A percentile compares a stretch with the other conserved stretches of the same genome.
Evolutionary conservation across 305 asterid genomes (phyloP).

Genomic region (Fraxinus nigra): DNA sequence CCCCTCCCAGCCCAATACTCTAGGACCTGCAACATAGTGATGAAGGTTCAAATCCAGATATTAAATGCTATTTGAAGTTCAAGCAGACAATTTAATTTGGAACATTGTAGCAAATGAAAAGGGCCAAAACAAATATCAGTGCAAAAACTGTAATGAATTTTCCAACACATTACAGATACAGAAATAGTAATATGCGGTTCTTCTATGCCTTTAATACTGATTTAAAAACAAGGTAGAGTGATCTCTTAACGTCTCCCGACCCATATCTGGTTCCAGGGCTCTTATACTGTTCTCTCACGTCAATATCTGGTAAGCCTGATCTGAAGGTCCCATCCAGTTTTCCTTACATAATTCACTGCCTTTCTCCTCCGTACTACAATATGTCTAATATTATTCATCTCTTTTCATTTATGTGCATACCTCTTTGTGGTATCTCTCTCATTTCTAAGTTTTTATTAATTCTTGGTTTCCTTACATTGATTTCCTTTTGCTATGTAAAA

Average conservation of each 20-base stretch:
- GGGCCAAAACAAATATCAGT: neutral
- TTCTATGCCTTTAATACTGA: neutral
- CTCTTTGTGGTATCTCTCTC: neutral
- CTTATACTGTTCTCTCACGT: neutral
- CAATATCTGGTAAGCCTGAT: neutral
- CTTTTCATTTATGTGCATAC: neutral
- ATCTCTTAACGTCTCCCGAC: neutral
- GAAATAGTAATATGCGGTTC: neutral
- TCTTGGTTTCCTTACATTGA: neutral
- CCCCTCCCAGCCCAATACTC: constrained; percentile 96
- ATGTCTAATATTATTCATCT: neutral
- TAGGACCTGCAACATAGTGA: constrained; percentile 60
- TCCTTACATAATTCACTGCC: neutral
- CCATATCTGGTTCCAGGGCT: neutral
- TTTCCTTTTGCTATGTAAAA: neutral
- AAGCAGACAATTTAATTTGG: constrained; percentile 2
- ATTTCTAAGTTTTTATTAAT: neutral
- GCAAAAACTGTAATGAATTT: neutral
- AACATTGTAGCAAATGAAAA: neutral
- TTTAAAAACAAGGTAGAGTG: neutral
- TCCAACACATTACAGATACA: neutral
- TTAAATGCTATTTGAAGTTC: constrained; percentile 12
- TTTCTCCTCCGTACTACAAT: neutral
- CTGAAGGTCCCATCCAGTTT: neutral
- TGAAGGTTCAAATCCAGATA: constrained; percentile 17